Base-by-base conservation (phyloP, 2,329 filamentous ascomycete genomes). In the Sclerotinia glacialis region DNA sequence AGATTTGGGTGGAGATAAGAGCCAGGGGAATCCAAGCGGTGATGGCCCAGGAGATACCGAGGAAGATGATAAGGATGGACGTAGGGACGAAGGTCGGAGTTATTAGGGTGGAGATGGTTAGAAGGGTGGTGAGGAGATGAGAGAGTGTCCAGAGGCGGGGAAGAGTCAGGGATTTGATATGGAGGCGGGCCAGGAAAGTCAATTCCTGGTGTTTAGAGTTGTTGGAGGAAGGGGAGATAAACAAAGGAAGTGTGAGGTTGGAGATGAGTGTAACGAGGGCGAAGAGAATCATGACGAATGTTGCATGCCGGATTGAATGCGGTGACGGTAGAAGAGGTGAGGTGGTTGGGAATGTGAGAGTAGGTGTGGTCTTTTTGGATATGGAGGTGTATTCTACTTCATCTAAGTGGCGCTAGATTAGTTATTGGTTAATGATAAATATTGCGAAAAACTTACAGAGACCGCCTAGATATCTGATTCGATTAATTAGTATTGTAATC, bases 31-130 rank as follows among this genome's bases (percentile, higher is more conserved):
- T 63, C 67, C 67, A 68, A 3, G 44, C 34, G 3, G 58, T 60
- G 9, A 53, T 53, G 8, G 67, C 67, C 67, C 67, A 68, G 11
- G 56, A 52, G 26, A 68, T 58, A 9, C 67, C 67, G 8, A 68
- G 28, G 14, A 68, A 31, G 9, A 53, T 28, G 40, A 67, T 34
- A 7, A 66, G 54, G 16, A 56, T 50, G 12, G 54, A 55, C 16
- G 66, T 66, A 1, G 50, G 8, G 40, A 34, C 3, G 59, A 63
- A 66, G 5, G 26, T n/a, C 11, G 44, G 12, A 9, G 50, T 52
- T 16, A 67, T 12, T 18, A 68, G 14, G 31, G 67, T 68, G 21
- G 26, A 47, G 3, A 66, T n/a, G 3, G 56, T 64, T n/a, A 54
- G 46, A 8, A 67, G 2, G 5, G 67, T 42, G 42, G 52, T 53